Evolutionary conservation across 805 yeast species (phyloP).

Genomic region (Pichia membranifaciens): DNA sequence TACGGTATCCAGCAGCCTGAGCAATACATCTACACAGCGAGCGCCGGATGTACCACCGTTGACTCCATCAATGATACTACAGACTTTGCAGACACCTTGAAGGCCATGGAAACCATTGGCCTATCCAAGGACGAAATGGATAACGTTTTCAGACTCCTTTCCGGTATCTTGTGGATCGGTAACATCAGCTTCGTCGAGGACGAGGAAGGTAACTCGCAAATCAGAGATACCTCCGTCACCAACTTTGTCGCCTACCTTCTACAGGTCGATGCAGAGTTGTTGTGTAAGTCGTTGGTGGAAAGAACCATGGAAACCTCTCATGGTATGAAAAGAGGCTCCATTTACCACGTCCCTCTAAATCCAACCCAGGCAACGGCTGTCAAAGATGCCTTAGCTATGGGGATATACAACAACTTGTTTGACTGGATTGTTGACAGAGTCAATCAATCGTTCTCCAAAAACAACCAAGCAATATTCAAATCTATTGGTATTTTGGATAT

Average conservation of each 20-base stretch:
- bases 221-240: constrained; percentile 85
- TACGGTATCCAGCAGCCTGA: constrained; percentile 95
- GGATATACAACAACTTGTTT: constrained; percentile 83
- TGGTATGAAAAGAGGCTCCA: constrained; percentile 85
- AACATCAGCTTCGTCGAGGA: constrained; percentile 81
- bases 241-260: constrained; percentile 88
- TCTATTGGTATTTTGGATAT: constrained; percentile 93
- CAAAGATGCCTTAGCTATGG: constrained; percentile 92
- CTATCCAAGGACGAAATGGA: constrained; percentile 79
- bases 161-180: constrained; percentile 92
- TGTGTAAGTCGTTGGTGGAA: constrained; percentile 65
- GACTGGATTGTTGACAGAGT: constrained; percentile 96
- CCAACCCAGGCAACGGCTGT: constrained; percentile 91
- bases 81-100: constrained; percentile 62
- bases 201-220: constrained; percentile 76
- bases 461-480: constrained; percentile 32
- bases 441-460: constrained; percentile 63
- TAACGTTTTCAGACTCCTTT: constrained; percentile 75
- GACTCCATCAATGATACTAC: constrained; percentile 77
- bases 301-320: constrained; percentile 86
- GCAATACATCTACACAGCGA: constrained; percentile 81
- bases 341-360: constrained; percentile 91
- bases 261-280: constrained; percentile 64
- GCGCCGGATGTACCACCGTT: constrained; percentile 79
- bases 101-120: constrained; percentile 87